Percentiles rank a stretch among this genome's conserved stretches.
These are phyloP conservation scores for Pezicula radicicola DNA, from an alignment of 2,329 filamentous ascomycete species.

Conservation along the genomic window DNA sequence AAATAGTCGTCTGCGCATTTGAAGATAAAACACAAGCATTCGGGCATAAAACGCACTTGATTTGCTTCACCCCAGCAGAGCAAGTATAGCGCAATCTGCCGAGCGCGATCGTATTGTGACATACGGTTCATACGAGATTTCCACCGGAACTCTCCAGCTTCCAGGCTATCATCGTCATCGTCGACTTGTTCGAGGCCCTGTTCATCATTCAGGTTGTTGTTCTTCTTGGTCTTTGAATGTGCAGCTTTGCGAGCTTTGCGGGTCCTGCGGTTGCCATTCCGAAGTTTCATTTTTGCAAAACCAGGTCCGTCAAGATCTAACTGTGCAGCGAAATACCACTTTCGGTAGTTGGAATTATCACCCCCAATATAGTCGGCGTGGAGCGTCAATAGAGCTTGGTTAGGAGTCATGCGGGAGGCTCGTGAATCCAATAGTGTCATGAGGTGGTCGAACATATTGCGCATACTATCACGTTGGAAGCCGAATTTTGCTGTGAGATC, in stretches of 20 bases:
- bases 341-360: conserved; percentile 97
- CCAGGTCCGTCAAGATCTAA: conserved; percentile 92
- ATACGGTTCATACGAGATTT: conserved; percentile 99
- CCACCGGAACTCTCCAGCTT: conserved; percentile 97
- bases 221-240: conserved; percentile 68
- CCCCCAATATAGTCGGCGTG: conserved; percentile 98
- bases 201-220: conserved; percentile 70
- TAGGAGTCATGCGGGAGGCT: conserved; percentile 97
- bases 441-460: conserved; percentile 99
- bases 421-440: conserved; percentile 95
- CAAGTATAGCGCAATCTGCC: conserved; percentile 88
- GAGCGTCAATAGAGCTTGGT: conserved; percentile 90
- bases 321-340: conserved; percentile 98
- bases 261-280: conserved; percentile 73
- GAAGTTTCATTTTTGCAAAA: conserved; percentile 89
- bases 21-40: conserved; percentile 97
- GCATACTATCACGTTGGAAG: conserved; percentile 99
- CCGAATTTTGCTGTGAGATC: conserved; percentile 95
- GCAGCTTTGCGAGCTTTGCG: conserved; percentile 80
- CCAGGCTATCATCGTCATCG: conserved; percentile 84
- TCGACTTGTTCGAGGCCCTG: conserved; percentile 83
- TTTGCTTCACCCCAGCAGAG: conserved; percentile 99
- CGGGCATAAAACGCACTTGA: conserved; percentile 96
- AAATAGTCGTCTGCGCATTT: conserved; percentile 98
- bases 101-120: conserved; percentile 95